Evolutionary conservation across 73 alveolate genomes (phyloP).

Genomic region (Paramecium octaurelia): DNA sequence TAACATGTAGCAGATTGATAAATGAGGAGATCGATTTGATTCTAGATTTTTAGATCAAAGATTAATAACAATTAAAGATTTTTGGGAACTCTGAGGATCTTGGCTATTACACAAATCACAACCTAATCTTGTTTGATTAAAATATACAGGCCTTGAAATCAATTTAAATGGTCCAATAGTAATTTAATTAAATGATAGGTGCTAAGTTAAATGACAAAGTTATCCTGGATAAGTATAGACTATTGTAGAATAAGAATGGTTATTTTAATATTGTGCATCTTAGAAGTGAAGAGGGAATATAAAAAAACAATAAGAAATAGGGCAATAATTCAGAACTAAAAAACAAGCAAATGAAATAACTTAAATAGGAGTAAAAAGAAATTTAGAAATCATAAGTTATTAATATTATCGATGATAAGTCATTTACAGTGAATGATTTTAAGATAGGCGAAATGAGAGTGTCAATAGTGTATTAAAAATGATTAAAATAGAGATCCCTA

Average conservation of each 20-base stretch:
- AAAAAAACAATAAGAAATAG: background rate
- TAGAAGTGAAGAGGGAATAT: background rate
- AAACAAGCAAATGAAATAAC: background rate
- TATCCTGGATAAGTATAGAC: background rate
- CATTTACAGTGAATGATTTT: background rate
- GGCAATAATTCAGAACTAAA: background rate
- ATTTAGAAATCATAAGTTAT: background rate
- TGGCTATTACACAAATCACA: background rate
- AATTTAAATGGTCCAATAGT: background rate
- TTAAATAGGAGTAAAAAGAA: background rate
- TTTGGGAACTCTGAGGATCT: background rate
- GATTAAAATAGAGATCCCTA: background rate
- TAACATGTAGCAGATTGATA: background rate
- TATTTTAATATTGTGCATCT: background rate
- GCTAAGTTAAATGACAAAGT: background rate
- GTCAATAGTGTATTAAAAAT: background rate
- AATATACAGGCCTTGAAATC: background rate
- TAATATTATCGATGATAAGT: background rate
- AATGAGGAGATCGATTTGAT: background rate
- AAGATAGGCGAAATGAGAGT: background rate
- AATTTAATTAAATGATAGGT: background rate
- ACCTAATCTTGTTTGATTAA: background rate
- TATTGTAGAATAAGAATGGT: background rate
- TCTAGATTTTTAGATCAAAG: background rate
- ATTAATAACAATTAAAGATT: background rate